Percentiles rank a stretch among this genome's conserved stretches.
Conservation (phyloP, 805 yeast genomes). For the Lipomyces starkeyi region DNA sequence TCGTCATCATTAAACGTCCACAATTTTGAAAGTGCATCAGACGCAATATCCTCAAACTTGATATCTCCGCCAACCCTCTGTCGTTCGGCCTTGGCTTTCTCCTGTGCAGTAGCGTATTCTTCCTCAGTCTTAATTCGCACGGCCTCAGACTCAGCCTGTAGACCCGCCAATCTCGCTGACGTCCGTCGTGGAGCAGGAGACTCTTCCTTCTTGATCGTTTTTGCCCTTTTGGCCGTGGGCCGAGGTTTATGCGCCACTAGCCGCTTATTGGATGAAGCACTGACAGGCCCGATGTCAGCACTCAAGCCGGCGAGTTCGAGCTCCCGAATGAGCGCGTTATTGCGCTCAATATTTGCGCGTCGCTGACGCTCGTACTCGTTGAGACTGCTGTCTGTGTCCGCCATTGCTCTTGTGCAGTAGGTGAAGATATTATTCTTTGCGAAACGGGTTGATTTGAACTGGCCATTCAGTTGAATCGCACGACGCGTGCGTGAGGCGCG, state of each 20-base stretch:
- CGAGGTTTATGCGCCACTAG: background rate
- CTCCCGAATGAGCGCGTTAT: constrained; percentile 72
- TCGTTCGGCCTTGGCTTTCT: constrained; percentile 51
- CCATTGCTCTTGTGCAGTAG: background rate
- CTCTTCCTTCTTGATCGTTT: constrained; percentile 7
- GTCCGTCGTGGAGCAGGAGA: constrained; percentile 63
- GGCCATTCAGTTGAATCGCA: no score
- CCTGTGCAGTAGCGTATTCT: constrained; percentile 40
- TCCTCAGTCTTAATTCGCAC: constrained; percentile 49
- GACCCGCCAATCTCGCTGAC: constrained; percentile 80
- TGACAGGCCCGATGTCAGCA: constrained; percentile 46
- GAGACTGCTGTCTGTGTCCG: constrained; percentile 10
- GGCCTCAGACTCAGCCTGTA: constrained; percentile 59
- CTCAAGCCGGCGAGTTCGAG: constrained; percentile 68
- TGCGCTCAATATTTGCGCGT: constrained; percentile 80
- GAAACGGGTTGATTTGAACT: background rate
- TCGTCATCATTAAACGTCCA: constrained; percentile 44
- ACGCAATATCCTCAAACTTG: constrained; percentile 60
- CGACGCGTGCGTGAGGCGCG: no score
- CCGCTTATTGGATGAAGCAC: background rate
- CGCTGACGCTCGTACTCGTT: constrained; percentile 71
- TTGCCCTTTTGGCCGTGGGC: constrained; percentile 4
- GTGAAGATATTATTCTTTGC: background rate
- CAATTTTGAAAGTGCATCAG: constrained; percentile 17
- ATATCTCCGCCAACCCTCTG: constrained; percentile 72